Base-by-base conservation (phyloP, 176 grass and related monocot genomes). In the Luzula sylvatica region DNA sequence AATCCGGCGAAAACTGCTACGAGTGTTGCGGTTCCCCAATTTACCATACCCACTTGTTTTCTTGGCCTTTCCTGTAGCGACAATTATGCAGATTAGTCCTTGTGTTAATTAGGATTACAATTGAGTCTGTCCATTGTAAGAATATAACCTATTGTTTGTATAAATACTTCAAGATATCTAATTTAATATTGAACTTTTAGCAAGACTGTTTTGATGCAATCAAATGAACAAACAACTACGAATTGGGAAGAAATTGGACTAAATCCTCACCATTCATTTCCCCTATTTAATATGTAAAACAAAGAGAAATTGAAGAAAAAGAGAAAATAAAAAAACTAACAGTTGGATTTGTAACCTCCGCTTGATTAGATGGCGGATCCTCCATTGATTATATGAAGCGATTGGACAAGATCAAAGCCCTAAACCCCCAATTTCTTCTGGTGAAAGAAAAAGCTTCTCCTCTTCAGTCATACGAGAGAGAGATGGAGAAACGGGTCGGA, bases 21-120 rank as follows among this genome's bases (percentile, higher is more conserved):
- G 58, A 96, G 71, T 46, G 90, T 96, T n/a, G 70, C 74, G 6
- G 74, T 66, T 7, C 84, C 81, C 90, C 77, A 89, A 76, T 55
- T 95, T 16, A 82, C 58, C 17, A 65, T 77, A 19, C 84, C 84
- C 13, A 69, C 58, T 64, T 27, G 43, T 50, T 49, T 64, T 64
- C 15, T 32, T 5, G 26, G 16, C 25, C 15, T 49, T 49, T 64
- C 60, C 60, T 64, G 26, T 18, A 46, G 46, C 44, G n/a, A n/a
- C n/a, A n/a, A n/a, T n/a, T n/a, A n/a, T n/a, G n/a, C n/a, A n/a
- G n/a, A n/a, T n/a, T n/a, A n/a, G n/a, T n/a, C n/a, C n/a, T n/a
- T n/a, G n/a, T n/a, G n/a, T n/a, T n/a, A n/a, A n/a, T n/a, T n/a
- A n/a, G n/a, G n/a, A n/a, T n/a, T n/a, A n/a, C n/a, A n/a, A n/a